Percentiles rank a stretch among this genome's conserved stretches.
These are phyloP conservation scores for Leccinum truebloodii DNA, from an alignment of 768 basidiomycete genomes.

Conservation along the genomic window DNA sequence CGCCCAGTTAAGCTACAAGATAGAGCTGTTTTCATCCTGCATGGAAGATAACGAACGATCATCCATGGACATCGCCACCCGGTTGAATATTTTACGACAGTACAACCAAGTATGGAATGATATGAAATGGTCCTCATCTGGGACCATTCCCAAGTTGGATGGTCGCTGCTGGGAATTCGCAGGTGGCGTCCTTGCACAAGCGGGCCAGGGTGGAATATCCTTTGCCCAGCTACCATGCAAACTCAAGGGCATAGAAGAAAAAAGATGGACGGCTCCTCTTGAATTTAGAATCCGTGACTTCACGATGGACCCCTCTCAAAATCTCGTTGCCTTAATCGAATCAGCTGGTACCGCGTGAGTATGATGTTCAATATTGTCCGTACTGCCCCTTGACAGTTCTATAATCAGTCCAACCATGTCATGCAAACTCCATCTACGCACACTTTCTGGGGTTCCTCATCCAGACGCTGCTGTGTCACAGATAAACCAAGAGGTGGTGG, in stretches of 20 bases:
- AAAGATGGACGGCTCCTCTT: conserved; percentile 30
- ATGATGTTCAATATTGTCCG: not conserved
- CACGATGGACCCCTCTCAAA: conserved; percentile 37
- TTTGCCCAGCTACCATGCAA: conserved; percentile 34
- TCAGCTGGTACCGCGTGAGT: conserved; percentile 22
- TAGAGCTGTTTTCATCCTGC: conserved; percentile 31
- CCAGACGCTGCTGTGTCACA: conserved; percentile 16
- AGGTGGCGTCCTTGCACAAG: conserved; percentile 37
- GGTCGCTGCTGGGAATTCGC: conserved; percentile 36
- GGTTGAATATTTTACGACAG: conserved; percentile 28
- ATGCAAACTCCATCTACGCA: conserved; percentile 32
- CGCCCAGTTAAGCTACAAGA: conserved; percentile 31
- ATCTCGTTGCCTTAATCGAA: conserved; percentile 37
- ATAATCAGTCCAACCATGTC: conserved; percentile 16
- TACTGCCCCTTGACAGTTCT: conserved; percentile 1
- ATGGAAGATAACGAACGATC: conserved; percentile 26
- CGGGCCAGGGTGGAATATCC: conserved; percentile 18
- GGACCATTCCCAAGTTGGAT: conserved; percentile 14
- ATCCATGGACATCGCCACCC: conserved; percentile 20
- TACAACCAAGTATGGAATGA: conserved; percentile 33
- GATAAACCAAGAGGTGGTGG: conserved; percentile 14
- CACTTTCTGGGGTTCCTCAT: conserved; percentile 33
- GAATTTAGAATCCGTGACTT: conserved; percentile 38
- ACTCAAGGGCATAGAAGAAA: conserved; percentile 28
- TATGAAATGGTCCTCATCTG: conserved; percentile 22